These are phyloP conservation scores for Sicyos baderoa DNA, from an alignment of 306 rosid species.

Conservation along the genomic window DNA sequence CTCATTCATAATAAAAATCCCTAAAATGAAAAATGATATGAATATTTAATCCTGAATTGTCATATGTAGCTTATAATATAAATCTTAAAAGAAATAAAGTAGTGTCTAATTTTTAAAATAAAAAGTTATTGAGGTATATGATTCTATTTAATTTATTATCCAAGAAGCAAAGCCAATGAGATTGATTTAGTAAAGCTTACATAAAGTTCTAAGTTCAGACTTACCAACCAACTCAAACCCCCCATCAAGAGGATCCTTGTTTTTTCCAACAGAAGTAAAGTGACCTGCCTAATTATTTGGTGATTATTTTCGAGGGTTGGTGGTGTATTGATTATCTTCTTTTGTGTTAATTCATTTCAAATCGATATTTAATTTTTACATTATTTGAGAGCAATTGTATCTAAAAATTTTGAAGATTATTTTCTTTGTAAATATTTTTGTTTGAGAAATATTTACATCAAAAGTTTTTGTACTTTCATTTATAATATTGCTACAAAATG, in stretches of 20 bases:
- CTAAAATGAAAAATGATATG: background rate
- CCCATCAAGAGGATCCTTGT: background rate
- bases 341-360: too few species aligned
- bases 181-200: conserved; percentile 6
- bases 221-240: too few species aligned
- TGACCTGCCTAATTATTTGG: background rate
- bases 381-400: too few species aligned
- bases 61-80: background rate
- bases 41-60: background rate
- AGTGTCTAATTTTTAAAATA: background rate
- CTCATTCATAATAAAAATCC: too few species aligned
- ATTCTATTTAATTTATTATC: background rate
- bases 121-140: background rate
- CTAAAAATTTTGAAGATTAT: too few species aligned
- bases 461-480: too few species aligned
- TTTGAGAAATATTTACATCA: too few species aligned
- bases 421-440: too few species aligned
- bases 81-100: background rate
- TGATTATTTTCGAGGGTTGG: too few species aligned
- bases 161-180: background rate
- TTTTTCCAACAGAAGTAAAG: background rate
- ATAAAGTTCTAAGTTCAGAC: background rate
- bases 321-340: too few species aligned
- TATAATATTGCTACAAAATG: too few species aligned
- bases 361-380: too few species aligned